Evolutionary conservation across 106 monocot species (phyloP).

Genomic region (Ottelia alismoides): DNA sequence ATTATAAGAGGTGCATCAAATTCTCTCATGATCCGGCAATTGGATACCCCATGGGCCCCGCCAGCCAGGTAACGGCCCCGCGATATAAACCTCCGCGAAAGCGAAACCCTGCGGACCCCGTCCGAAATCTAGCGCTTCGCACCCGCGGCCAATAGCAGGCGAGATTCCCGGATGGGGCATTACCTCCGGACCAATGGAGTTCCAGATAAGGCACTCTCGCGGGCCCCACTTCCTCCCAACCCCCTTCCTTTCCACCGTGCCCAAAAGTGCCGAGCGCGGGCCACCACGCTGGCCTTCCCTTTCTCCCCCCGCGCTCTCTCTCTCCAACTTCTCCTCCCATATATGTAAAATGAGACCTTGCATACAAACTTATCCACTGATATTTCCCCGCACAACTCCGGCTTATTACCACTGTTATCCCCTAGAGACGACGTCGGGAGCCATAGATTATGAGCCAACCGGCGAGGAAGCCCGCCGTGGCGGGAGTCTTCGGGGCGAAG

Average conservation of each 20-base stretch:
- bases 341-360: too few relatives aligned
- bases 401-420: too few relatives aligned
- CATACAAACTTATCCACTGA: too few relatives aligned
- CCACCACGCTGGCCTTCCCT: constrained; percentile 1
- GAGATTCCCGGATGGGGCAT: constrained; percentile 15
- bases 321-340: neutral
- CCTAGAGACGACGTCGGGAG: constrained; percentile 12
- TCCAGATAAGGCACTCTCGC: constrained; percentile 14
- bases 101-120: too few relatives aligned
- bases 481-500: constrained; percentile 37
- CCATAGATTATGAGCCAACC: too few relatives aligned
- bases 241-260: constrained; percentile 11
- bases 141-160: constrained; percentile 25
- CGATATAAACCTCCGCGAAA: too few relatives aligned
- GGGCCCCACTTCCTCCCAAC: constrained; percentile 9
- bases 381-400: too few relatives aligned
- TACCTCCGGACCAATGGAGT: constrained; percentile 20
- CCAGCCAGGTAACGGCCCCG: too few relatives aligned
- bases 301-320: neutral
- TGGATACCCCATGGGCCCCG: too few relatives aligned
- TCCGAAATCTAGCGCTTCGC: neutral
- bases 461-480: constrained; percentile 8
- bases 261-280: constrained; percentile 25
- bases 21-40: too few relatives aligned
- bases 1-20: too few relatives aligned